Conservation (phyloP, 345 rosid genomes). For the Schrenkiella parvula region DNA sequence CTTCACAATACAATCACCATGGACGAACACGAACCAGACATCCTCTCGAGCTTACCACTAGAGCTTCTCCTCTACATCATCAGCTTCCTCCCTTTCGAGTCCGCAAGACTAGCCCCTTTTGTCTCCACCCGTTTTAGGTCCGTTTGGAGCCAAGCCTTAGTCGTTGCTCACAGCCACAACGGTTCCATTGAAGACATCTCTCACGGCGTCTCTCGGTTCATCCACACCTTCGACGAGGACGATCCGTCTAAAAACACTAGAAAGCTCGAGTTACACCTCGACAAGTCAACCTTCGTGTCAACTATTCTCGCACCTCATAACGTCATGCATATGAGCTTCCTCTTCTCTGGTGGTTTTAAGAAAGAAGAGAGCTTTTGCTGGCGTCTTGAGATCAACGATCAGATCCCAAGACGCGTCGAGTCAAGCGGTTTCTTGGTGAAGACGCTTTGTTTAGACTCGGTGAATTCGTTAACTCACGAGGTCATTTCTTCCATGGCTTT, state of each 20-base stretch:
- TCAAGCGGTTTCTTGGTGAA: slow-evolving; percentile 39
- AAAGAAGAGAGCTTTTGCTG: slow-evolving; percentile 34
- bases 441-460: slow-evolving; percentile 47
- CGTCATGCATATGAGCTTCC: slow-evolving; percentile 37
- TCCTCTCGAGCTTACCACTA: slow-evolving; percentile 50
- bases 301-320: slow-evolving; percentile 45
- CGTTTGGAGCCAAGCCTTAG: slow-evolving; percentile 44
- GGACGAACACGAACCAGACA: slow-evolving; percentile 30
- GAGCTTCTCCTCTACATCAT: slow-evolving; percentile 54
- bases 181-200: slow-evolving; percentile 41
- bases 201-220: slow-evolving; percentile 36
- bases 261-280: slow-evolving; percentile 41
- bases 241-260: slow-evolving; percentile 43
- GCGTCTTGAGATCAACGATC: slow-evolving; percentile 36
- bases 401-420: slow-evolving; percentile 13
- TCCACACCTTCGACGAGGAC: slow-evolving; percentile 44
- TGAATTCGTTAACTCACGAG: slow-evolving; percentile 40
- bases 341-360: slow-evolving; percentile 31
- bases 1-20: slow-evolving; percentile 5
- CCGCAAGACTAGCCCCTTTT: slow-evolving; percentile 50
- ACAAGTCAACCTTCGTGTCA: slow-evolving; percentile 30
- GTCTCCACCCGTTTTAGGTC: slow-evolving; percentile 47
- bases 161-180: slow-evolving; percentile 36
- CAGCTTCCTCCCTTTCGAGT: slow-evolving; percentile 52
- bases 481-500: slow-evolving; percentile 45